Conservation (phyloP, 208 protist species). For the Wallacemonas collosoma region DNA sequence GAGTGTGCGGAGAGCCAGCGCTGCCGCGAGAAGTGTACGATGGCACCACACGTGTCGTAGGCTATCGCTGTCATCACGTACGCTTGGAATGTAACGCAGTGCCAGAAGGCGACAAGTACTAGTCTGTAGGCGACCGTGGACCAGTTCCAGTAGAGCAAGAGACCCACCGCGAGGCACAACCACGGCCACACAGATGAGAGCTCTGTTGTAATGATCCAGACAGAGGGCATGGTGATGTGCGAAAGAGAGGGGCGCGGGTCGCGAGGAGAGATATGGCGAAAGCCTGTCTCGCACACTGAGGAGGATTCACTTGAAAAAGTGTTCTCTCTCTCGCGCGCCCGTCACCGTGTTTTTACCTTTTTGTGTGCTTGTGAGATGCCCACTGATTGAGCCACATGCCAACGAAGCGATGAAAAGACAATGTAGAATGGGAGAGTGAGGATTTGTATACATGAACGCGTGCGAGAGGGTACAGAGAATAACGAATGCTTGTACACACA, state of each 20-base stretch:
- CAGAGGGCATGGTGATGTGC: background rate
- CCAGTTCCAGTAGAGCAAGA: conserved; percentile 67
- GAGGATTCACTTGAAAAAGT: too few species aligned
- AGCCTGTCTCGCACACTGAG: too few species aligned
- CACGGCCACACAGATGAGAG: conserved; percentile 5
- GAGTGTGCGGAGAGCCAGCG: background rate
- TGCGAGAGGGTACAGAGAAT: too few species aligned
- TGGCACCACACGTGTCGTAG: background rate
- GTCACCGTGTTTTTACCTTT: background rate
- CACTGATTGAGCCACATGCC: background rate
- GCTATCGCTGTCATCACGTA: conserved; percentile 10
- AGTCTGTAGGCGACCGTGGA: conserved; percentile 28
- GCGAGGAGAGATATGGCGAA: too few species aligned
- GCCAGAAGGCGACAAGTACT: conserved; percentile 19
- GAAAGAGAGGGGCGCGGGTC: background rate
- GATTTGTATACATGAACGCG: too few species aligned
- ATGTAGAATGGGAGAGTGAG: too few species aligned
- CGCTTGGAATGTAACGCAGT: conserved; percentile 10
- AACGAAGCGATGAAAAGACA: conserved; percentile 19
- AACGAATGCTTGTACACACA: too few species aligned
- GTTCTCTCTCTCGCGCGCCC: too few species aligned
- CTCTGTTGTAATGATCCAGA: conserved; percentile 23
- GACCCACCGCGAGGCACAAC: background rate
- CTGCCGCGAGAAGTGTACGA: conserved; percentile 1
- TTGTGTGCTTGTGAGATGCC: conserved; percentile 6